A percentile compares a stretch with the other conserved stretches of the same genome.
phyloP scores from a whole-genome alignment of 768 basidiomycete species.

The Trametes gibbosa region DNA sequence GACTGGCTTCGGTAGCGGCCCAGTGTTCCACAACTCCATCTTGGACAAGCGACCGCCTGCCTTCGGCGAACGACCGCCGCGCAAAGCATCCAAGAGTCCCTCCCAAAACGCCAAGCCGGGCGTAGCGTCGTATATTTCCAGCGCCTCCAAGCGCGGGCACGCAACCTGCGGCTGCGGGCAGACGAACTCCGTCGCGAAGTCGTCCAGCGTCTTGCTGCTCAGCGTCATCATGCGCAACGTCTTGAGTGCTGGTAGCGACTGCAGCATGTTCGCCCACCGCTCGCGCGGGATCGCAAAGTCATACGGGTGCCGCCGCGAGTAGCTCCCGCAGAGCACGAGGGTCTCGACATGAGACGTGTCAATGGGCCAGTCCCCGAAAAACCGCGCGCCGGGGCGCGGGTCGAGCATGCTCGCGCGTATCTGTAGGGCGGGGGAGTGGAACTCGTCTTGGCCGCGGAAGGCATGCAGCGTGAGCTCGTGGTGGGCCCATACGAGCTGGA shows the following conservation, averaged over 20 bases:
- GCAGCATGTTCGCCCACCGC: background rate
- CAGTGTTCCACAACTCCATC: background rate
- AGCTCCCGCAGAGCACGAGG: conserved; percentile 1
- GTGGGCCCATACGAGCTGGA: background rate
- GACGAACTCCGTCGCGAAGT: background rate
- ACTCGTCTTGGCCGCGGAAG: background rate
- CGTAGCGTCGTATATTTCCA: background rate
- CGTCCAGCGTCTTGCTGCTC: background rate
- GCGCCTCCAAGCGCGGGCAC: background rate
- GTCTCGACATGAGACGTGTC: background rate
- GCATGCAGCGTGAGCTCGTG: background rate
- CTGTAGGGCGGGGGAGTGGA: background rate
- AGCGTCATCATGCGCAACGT: conserved; percentile 1
- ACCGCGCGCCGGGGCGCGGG: background rate
- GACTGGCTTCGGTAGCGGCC: background rate
- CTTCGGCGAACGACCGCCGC: background rate
- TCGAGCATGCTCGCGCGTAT: background rate
- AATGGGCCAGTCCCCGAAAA: conserved; percentile 1
- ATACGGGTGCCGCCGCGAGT: background rate
- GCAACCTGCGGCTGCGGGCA: background rate
- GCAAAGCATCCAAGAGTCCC: background rate
- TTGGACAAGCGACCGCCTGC: background rate
- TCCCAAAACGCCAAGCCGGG: background rate
- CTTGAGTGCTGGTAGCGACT: background rate
- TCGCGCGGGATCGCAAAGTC: background rate